These are phyloP conservation scores for Stenocarpella maydis DNA, from an alignment of 2,329 filamentous ascomycete species.

Conservation along the genomic window DNA sequence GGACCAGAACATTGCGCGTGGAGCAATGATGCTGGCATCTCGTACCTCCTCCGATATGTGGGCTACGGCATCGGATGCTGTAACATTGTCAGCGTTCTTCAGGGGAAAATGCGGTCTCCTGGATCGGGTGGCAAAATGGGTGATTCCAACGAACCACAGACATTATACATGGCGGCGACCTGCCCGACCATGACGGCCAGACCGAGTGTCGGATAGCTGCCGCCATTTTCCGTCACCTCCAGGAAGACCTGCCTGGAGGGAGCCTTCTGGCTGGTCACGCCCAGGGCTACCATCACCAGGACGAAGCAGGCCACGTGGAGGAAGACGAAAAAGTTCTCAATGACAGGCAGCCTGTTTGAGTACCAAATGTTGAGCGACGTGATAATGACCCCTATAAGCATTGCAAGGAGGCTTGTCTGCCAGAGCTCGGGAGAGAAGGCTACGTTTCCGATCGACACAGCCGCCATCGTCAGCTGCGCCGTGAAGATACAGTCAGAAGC, in stretches of 20 bases:
- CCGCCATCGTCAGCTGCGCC: slow-evolving; percentile 11
- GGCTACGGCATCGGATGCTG: slow-evolving; percentile 40
- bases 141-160: background rate
- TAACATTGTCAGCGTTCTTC: slow-evolving; percentile 39
- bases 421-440: slow-evolving; percentile 5
- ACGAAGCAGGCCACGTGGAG: slow-evolving; percentile 49
- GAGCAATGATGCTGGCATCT: slow-evolving; percentile 40
- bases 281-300: slow-evolving; percentile 41
- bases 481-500: slow-evolving; percentile 40
- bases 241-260: slow-evolving; percentile 41
- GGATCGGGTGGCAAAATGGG: slow-evolving; percentile 43
- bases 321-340: slow-evolving; percentile 59
- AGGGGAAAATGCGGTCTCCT: slow-evolving; percentile 37
- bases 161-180: slow-evolving; percentile 15
- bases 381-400: slow-evolving; percentile 55
- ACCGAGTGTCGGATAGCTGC: slow-evolving; percentile 43
- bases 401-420: slow-evolving; percentile 50
- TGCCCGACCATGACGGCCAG: slow-evolving; percentile 48
- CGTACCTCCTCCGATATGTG: slow-evolving; percentile 46
- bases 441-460: background rate
- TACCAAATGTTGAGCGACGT: slow-evolving; percentile 57
- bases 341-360: slow-evolving; percentile 53
- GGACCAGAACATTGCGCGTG: slow-evolving; percentile 45
- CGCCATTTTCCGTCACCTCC: slow-evolving; percentile 43
- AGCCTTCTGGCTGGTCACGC: slow-evolving; percentile 39